Conservation (phyloP, 257 asterid species). For the Handroanthus guayacan region DNA sequence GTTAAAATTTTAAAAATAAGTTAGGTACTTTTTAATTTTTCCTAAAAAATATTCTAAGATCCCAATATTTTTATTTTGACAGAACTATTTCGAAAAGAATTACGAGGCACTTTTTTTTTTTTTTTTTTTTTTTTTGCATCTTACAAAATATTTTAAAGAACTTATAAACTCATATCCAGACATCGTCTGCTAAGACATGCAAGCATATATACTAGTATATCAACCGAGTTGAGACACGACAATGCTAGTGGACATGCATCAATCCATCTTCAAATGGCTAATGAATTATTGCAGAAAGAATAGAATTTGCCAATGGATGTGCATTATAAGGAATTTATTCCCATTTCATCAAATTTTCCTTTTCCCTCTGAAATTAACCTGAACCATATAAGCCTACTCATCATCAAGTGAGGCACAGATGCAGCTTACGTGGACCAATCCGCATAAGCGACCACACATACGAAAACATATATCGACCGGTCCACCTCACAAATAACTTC, state of each 20-base stretch:
- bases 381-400: constrained; percentile 48
- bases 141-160: no score
- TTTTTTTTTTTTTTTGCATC: no score
- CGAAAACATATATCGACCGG: not conserved
- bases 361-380: constrained; percentile 35
- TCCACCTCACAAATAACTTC: constrained; percentile 43
- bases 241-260: constrained; percentile 28
- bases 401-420: not conserved
- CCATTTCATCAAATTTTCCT: constrained; percentile 20
- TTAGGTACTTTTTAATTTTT: no score
- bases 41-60: no score
- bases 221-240: not conserved
- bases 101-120: no score
- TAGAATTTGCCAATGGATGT: constrained; percentile 49
- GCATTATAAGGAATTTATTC: constrained; percentile 63
- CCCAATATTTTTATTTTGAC: no score
- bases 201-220: not conserved
- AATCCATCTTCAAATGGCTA: constrained; percentile 36
- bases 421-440: constrained; percentile 22
- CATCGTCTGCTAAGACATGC: not conserved
- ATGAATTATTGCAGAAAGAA: constrained; percentile 53
- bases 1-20: no score
- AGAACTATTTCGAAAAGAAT: no score
- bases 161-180: no score
- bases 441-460: not conserved